Conservation (phyloP, 2,329 filamentous ascomycete genomes). For the Xylariales sp. region DNA sequence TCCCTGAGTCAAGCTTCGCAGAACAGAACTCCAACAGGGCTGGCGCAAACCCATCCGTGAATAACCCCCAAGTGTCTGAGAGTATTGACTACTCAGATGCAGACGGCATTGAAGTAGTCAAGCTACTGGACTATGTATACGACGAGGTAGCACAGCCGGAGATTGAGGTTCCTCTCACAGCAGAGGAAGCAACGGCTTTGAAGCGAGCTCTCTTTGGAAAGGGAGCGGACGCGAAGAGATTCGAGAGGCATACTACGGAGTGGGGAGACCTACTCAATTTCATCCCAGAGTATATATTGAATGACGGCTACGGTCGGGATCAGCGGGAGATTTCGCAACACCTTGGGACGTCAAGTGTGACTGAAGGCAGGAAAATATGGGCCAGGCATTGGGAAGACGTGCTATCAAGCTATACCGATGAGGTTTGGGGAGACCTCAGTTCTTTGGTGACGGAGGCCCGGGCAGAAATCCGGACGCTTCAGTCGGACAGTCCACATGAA, state of each 20-base stretch:
- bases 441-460: constrained; percentile 52
- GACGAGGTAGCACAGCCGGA: constrained; percentile 17
- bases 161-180: constrained; percentile 12
- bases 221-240: background rate
- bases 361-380: constrained; percentile 41
- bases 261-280: constrained; percentile 50
- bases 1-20: constrained; percentile 13
- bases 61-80: background rate
- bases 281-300: constrained; percentile 37
- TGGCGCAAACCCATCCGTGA: background rate
- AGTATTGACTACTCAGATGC: constrained; percentile 9
- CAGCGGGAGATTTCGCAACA: constrained; percentile 22
- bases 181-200: constrained; percentile 16
- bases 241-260: constrained; percentile 10
- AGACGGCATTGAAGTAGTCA: constrained; percentile 24
- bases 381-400: constrained; percentile 52
- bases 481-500: constrained; percentile 17
- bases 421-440: constrained; percentile 63
- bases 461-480: constrained; percentile 45
- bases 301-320: constrained; percentile 9
- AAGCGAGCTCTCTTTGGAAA: constrained; percentile 21
- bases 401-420: constrained; percentile 54
- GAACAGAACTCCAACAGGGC: background rate
- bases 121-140: constrained; percentile 20
- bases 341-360: constrained; percentile 34